Percentiles rank a stretch among this genome's conserved stretches.
Evolutionary conservation across 139 green algal genomes (phyloP).

Genomic region (Closterium sp.): DNA sequence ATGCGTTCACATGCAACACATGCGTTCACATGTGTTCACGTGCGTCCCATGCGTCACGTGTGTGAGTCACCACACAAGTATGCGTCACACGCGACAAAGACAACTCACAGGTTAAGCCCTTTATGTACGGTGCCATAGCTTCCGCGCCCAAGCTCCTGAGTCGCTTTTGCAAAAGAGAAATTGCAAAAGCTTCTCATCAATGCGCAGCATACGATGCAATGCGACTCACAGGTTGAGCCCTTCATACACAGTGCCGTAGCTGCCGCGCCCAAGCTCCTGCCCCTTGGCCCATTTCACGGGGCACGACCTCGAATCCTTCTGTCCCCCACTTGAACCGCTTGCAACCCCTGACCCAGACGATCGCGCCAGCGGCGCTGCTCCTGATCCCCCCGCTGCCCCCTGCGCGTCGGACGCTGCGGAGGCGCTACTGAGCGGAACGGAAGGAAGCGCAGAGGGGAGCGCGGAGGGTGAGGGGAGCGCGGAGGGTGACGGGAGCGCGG

Average conservation of each 20-base stretch:
- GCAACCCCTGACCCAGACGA: background rate
- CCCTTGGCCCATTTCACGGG: slow-evolving; percentile 1
- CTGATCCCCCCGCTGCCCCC: no score
- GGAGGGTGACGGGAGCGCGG: background rate
- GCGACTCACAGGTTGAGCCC: slow-evolving; percentile 8
- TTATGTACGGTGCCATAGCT: background rate
- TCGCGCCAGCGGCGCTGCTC: no score
- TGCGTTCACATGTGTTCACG: no score
- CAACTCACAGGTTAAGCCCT: background rate
- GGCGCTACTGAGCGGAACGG: background rate
- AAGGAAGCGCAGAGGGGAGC: background rate
- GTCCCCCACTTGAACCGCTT: background rate
- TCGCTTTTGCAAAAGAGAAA: no score
- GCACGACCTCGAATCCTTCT: background rate
- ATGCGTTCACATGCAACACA: no score
- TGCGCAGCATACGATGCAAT: no score
- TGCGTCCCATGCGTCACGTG: no score
- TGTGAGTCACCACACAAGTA: no score
- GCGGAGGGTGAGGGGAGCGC: background rate
- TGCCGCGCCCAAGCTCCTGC: slow-evolving; percentile 4
- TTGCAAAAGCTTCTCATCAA: no score
- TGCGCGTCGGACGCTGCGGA: background rate
- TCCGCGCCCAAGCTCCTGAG: background rate
- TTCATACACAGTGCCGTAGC: slow-evolving; percentile 10
- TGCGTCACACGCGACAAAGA: no score